Base-by-base conservation (phyloP, 176 grass and related monocot species). In the Zoysia japonica region DNA sequence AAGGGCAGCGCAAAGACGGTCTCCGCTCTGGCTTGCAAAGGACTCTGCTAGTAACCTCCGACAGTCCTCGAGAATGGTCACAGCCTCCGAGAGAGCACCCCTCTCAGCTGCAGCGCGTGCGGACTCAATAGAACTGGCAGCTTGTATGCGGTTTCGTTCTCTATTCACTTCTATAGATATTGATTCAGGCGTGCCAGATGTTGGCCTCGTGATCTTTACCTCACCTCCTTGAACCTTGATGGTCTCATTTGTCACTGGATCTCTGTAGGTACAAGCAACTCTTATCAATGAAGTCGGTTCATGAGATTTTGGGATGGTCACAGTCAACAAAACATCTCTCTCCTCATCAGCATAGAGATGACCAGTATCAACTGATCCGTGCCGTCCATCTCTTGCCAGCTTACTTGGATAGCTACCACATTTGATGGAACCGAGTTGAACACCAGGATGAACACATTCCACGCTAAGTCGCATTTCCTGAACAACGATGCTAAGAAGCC, bases 331-430 rank as follows among this genome's bases (percentile, higher is more conserved):
- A 48, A 98, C 87, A 53, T 98, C 90, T 56, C 88, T 90, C 81
- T 98, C 96, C 78, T 98, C 96, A 56, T 98, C 96, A 14, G 96
- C 96, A 82, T 98, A 98, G 14, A 98, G 46, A 49, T 92, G 78
- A 48, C 92, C 92, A 1, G 88, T 89, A 70, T 90, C 71, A 54
- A 98, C 89, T 4, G 81, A 91, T 14, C 92, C 90, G 17, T 40
- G 80, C 35, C 67, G 89, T 74, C 84, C 88, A 91, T 93, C 88
- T 45, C 84, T 85, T 77, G 82, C 82, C 42, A 98, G 14, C 64
- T 83, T 84, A 74, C 72, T 94, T 68, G 81, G 53, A 63, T 98
- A 94, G 61, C 85, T 94, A 45, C 92, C 92, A n/a, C 92, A 91
- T 89, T 89, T 94, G 14, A 98, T 90, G 48, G 87, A 84, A 71